Evolutionary conservation across 2,329 filamentous ascomycete species (phyloP), one percentile per base, ranked within the genome.

Genomic region (Phoma sp.): DNA sequence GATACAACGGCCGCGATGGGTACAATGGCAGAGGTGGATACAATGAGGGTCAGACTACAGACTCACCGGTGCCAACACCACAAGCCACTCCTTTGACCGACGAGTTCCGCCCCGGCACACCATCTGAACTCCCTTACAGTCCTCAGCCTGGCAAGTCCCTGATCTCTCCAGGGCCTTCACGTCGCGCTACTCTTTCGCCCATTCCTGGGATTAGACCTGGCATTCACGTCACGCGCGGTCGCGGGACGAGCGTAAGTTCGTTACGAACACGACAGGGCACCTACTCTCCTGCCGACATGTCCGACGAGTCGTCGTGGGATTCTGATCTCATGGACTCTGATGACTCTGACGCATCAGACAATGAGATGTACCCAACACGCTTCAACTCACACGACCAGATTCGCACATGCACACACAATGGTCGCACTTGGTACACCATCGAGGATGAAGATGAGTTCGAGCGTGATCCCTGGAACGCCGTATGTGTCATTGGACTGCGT

Each of bases 391-490:
- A 46, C 3, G 30, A 52, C 9, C 45, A 57, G 2, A 55, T 65
- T 9, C 60, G 59, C 8, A 51, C 61, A 24, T 47, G 46, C 14
- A 46, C 53, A 1, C 60, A 69, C 32, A 61, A 66, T 10, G 54
- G 57, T 5, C 54, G 61, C 11, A 62, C 67, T 29, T 61, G 65
- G 32, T 65, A 61, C 2, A 58, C 64, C 25, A 51, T 71, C 6
- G 68, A 70, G 4, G 75, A 76, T 1, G 72, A 77, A 39, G 76
- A 77, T 25, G 75, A 80, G 32, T 79, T 80, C 47, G 76, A 74
- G 37, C 73, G 75, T 14, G 79, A 82, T 55, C 83, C 83, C 0
- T 87, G 84, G 84, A 85, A 86, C 61, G 84, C 84, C 0, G 78
- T 86, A 1, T 85, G 82, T 57, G 83, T 86, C 13, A 78, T 86